Base-by-base conservation (phyloP, 805 yeast genomes). In the Candida succiphila region DNA sequence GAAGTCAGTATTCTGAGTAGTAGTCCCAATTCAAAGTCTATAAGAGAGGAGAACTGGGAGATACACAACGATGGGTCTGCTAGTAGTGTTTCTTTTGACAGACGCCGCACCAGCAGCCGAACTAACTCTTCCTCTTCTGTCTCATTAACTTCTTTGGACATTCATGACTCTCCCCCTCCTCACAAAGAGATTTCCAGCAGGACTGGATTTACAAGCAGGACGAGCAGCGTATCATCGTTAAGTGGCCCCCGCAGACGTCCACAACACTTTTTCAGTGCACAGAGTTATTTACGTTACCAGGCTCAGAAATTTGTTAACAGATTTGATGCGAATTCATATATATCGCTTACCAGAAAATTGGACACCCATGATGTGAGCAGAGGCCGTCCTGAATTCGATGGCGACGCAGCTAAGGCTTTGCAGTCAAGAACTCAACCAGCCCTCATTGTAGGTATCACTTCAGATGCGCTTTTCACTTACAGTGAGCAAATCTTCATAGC, bases 321-420 rank as follows among this genome's bases (percentile, higher is more conserved):
- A 46, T 92, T 89, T 48, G 98, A 92, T 56, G 96, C 98, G 18
- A 92, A 92, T 53, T 92, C 97, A 60, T 92, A 92, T 58, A 87
- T 92, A 34, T 75, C 96, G 18, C 85, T 92, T 37, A 83, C 96
- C 1, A 69, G 97, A 49, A 92, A 92, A 56, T 61, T 92, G 23
- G 98, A 92, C 48, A 87, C 98, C 0, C 97, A 92, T 53, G 98
- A 92, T 54, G 75, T 92, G 31, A 76, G 94, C 0, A 69, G 98
- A 38, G 92, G 79, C 35, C 67, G 89, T 37, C 59, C 65, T 3
- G 56, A 56, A 34, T 58, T 36, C 41, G 50, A 50, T 23, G 62
- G 61, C 26, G 47, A 54, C 17, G 52, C 63, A 2, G 67, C 61
- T 20, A 67, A 65, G 15, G 84, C 81, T 8, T 61, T 92, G 37